phyloP scores from a whole-genome alignment of 306 rosid genomes.

The Lathyrus aphaca region DNA sequence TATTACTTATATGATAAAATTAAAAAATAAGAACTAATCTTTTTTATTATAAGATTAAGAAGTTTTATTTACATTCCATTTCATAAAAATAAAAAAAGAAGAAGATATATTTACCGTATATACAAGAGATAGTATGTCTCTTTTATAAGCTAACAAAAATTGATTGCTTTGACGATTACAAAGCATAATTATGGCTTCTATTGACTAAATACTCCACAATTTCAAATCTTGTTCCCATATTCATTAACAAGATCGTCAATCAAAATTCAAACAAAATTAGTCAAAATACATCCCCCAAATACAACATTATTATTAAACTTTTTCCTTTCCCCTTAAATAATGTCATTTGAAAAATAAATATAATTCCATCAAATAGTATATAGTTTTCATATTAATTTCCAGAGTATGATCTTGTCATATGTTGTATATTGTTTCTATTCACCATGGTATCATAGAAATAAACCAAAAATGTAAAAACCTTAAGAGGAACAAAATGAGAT shows the following conservation, averaged over 20 bases:
- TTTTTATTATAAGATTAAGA: background rate
- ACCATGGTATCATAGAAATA: background rate
- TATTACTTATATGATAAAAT: no score
- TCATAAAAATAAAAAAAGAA: no score
- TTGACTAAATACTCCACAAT: conserved; percentile 29
- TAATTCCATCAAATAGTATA: background rate
- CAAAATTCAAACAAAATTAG: conserved; percentile 20
- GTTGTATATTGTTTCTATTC: background rate
- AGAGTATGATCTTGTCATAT: background rate
- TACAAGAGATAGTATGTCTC: background rate
- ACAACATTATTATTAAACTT: conserved; percentile 22
- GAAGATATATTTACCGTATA: background rate
- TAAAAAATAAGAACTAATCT: no score
- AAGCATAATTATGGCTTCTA: conserved; percentile 28
- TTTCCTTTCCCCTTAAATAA: conserved; percentile 1
- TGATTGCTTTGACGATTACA: conserved; percentile 19
- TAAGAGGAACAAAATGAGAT: background rate
- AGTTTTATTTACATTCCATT: background rate
- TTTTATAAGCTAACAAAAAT: background rate
- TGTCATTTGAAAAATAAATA: no score
- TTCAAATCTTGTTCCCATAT: conserved; percentile 31
- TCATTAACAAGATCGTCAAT: conserved; percentile 10
- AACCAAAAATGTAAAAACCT: background rate
- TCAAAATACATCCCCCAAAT: conserved; percentile 30
- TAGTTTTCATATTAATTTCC: background rate